Percentiles rank a stretch among this genome's conserved stretches.
phyloP scores from a whole-genome alignment of 768 basidiomycete species.

The Pulveroboletus sp. region DNA sequence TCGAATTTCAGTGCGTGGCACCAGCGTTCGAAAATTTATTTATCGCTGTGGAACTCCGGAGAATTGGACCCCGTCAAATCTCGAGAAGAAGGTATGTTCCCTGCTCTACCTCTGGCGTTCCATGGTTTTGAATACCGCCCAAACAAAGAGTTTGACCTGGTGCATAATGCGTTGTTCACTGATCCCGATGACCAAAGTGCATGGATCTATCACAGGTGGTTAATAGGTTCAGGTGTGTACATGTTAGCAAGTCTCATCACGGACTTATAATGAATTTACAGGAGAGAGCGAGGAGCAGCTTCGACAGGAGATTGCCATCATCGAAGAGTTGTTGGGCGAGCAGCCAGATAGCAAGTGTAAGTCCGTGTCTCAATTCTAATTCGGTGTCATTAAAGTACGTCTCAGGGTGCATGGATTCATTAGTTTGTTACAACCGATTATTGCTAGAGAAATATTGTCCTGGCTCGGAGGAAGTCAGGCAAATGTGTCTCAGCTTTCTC shows the following conservation, averaged over 20 bases:
- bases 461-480: slow-evolving; percentile 34
- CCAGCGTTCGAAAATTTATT: slow-evolving; percentile 81
- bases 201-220: slow-evolving; percentile 99
- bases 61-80: slow-evolving; percentile 48
- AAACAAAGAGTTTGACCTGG: slow-evolving; percentile 79
- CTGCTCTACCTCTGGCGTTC: not conserved
- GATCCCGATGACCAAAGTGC: slow-evolving; percentile 95
- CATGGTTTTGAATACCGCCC: not conserved
- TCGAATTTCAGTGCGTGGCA: slow-evolving; percentile 99
- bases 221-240: slow-evolving; percentile 69
- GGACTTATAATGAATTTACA: slow-evolving; percentile 24
- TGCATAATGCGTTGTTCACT: slow-evolving; percentile 92
- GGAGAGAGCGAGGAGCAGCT: slow-evolving; percentile 58
- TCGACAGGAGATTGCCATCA: slow-evolving; percentile 68
- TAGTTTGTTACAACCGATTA: slow-evolving; percentile 78
- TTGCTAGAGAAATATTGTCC: slow-evolving; percentile 46
- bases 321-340: slow-evolving; percentile 79
- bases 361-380: slow-evolving; percentile 18
- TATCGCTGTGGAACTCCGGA: slow-evolving; percentile 58
- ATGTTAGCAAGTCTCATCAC: not conserved
- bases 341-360: slow-evolving; percentile 92
- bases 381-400: not conserved
- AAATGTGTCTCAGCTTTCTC: slow-evolving; percentile 50
- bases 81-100: slow-evolving; percentile 61
- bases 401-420: slow-evolving; percentile 91